Evolutionary conservation across 2,329 filamentous ascomycete genomes (phyloP).

Genomic region (Tolypocladium ovalisporum): DNA sequence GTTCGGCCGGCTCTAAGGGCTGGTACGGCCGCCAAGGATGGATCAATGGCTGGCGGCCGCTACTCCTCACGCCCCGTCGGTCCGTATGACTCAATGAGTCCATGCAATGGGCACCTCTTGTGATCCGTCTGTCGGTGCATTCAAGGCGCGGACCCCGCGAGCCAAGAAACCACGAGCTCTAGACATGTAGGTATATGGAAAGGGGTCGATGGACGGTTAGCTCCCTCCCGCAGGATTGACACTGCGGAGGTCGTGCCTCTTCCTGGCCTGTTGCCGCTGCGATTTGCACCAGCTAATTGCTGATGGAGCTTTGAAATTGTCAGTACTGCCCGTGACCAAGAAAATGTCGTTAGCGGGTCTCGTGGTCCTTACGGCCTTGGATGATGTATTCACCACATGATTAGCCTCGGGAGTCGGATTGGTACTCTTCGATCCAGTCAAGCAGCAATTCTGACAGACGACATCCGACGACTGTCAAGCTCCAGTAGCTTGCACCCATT

Average conservation of each 20-base stretch:
- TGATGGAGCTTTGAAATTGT: not conserved
- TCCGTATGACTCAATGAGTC: not conserved
- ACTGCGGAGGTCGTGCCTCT: not conserved
- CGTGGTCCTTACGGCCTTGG: not conserved
- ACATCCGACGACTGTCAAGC: not conserved
- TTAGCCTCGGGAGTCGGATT: not conserved
- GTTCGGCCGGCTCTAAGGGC: not conserved
- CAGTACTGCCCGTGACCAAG: not conserved
- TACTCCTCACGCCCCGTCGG: not conserved
- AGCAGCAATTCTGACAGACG: not conserved
- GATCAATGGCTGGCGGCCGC: not conserved
- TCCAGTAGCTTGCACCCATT: too few relatives aligned
- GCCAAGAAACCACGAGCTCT: not conserved
- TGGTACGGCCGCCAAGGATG: not conserved
- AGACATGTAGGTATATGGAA: not conserved
- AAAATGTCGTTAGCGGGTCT: not conserved
- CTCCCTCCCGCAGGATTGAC: not conserved
- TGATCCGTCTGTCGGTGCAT: not conserved
- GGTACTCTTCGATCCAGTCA: not conserved
- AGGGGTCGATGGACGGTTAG: too few relatives aligned
- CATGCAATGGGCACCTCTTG: not conserved
- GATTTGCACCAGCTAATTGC: not conserved
- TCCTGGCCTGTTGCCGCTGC: not conserved
- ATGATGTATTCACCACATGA: not conserved
- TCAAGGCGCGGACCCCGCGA: not conserved